Evolutionary conservation across 2,329 filamentous ascomycete genomes (phyloP), one percentile per base, ranked within the genome.

Genomic region (Dothistroma septosporum): DNA sequence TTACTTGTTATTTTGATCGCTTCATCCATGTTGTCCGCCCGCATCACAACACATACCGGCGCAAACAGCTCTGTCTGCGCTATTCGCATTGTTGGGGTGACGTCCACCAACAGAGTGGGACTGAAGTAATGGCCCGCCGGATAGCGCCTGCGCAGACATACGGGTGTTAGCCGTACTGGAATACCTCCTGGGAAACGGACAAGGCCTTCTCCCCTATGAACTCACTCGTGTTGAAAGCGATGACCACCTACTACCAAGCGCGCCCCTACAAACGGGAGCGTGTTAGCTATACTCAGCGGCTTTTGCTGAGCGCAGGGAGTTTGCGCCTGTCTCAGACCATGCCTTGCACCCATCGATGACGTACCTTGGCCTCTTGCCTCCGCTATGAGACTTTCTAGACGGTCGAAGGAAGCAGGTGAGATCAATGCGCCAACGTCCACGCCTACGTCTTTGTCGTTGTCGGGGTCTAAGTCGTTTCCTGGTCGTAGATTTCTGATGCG

Each of bases 41-140:
- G 87, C 85, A 99, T 90, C 60, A 97, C 73, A 4, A 93, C 83
- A 78, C 96, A 93, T 66, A 99, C 82, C 0, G 94, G 94, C 0
- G 90, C 93, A 75, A 99, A 99, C 70, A 94, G 91, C 76, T 99
- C 94, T 66, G 90, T 87, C 67, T 90, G 88, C 0, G 94, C 92
- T 69, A 99, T 92, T 14, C 79, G 80, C 94, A 99, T 99, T 53
- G 83, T 79, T 0, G 87, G 82, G 0, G 89, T 94, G 5, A 99
- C 93, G 75, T 96, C 89, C n/a, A 87, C 90, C 49, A 99, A 84
- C 22, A 99, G 83, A 0, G 94, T 99, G 0, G 94, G 94, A 21
- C 83, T 76, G 80, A 99, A 99, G 81, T 97, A 99, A 78, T 96
- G 91, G 22, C 92, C 94, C 21, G 82, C 78, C 0, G 89, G 87